These are phyloP conservation scores for Termitomyces sp. DNA, from an alignment of 768 basidiomycete species.

Conservation along the genomic window DNA sequence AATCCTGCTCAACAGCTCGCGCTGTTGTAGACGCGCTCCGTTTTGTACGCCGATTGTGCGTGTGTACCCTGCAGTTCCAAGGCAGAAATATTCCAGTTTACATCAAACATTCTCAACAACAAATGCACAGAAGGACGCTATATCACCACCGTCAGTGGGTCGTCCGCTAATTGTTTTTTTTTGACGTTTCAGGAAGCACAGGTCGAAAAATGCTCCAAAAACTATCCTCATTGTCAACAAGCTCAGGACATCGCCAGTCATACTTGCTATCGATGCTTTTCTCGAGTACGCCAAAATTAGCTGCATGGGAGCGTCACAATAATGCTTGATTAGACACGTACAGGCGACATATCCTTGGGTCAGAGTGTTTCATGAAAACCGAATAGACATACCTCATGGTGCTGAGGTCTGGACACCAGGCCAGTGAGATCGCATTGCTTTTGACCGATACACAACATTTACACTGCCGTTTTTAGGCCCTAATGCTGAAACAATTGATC, in stretches of 20 bases:
- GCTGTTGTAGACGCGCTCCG: slow-evolving; percentile 1
- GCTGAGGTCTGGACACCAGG: slow-evolving; percentile 65
- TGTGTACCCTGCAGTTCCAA: not conserved
- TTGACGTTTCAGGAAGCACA: slow-evolving; percentile 30
- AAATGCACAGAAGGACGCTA: slow-evolving; percentile 1
- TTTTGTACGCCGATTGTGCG: not conserved
- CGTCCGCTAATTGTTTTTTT: not conserved
- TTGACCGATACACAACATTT: not conserved
- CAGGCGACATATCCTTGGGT: slow-evolving; percentile 52
- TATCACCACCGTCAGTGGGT: slow-evolving; percentile 11
- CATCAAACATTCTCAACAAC: slow-evolving; percentile 5
- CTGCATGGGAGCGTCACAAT: not conserved
- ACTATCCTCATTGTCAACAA: slow-evolving; percentile 78
- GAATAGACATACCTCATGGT: slow-evolving; percentile 57
- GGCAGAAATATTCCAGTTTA: not conserved
- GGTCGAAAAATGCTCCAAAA: slow-evolving; percentile 42
- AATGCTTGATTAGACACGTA: slow-evolving; percentile 42
- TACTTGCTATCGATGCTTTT: slow-evolving; percentile 69
- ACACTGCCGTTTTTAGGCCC: slow-evolving; percentile 25
- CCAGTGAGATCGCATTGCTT: slow-evolving; percentile 18
- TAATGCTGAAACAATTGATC: slow-evolving; percentile 61
- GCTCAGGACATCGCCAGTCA: slow-evolving; percentile 69
- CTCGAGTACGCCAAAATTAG: slow-evolving; percentile 45
- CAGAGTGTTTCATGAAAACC: slow-evolving; percentile 61
- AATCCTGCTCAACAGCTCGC: not conserved